Base-by-base conservation (phyloP, 768 basidiomycete genomes). In the Rhodotorula kratochvilovae region DNA sequence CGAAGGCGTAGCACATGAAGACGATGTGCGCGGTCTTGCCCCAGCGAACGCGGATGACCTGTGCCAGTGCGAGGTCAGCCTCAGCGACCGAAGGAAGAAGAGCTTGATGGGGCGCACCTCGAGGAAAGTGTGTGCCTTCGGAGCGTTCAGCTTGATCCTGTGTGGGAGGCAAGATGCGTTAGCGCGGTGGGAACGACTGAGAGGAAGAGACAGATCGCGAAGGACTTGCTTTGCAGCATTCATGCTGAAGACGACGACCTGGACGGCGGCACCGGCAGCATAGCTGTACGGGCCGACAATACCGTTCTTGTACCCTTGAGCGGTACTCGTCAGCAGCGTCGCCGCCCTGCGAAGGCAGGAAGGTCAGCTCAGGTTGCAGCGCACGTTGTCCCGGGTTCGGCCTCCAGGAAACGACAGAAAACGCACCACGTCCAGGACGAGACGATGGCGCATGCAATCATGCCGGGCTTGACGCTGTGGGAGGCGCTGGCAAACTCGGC, bases 121-220 rank as follows among this genome's bases (percentile, higher is more conserved):
- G 53, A 53, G 36, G 56, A 73, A 73, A 0, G 72, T 70, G 48
- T 71, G 66, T 0, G 63, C 68, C 13, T 67, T 25, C 0, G 93
- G 93, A 0, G 94, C 93, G 71, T 96, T 91, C 31, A 90, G 81
- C 80, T 97, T 96, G 70, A 95, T 85, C 79, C 95, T 96, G n/a
- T 91, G 90, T 0, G 92, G 86, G 43, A 96, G n/a, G 42, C 17
- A 21, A 46, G 45, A 46, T 15, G 45, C 15, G 15, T 8, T 8
- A 42, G 42, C 10, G 42, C 42, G 42, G 16, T 8, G 16, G 42
- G 16, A 16, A 42, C 8, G 8, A 16, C 8, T 43, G 3, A 43
- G 43, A 43, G 43, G 45, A 46, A 46, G 45, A 12, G 45, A 45
- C 15, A 11, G 45, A 45, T 12, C 15, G 4, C 45, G 11, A 21